Base-by-base conservation (phyloP, 2,329 filamentous ascomycete species). In the Fusarium sp. region DNA sequence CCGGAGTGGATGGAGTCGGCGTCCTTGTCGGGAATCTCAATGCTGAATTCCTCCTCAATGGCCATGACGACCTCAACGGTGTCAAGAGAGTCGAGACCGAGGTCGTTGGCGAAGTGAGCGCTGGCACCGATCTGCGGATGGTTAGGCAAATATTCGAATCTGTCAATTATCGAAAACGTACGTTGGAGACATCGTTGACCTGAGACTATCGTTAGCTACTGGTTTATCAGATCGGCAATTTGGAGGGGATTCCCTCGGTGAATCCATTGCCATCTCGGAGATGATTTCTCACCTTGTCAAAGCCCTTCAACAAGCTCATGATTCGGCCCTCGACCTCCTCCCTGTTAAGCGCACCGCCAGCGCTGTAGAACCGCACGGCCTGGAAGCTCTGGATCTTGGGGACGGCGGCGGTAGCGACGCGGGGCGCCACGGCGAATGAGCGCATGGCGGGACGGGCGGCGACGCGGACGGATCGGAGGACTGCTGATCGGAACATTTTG, bases 61-160 rank as follows among this genome's bases (percentile, higher is more conserved):
- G 96, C 96, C 96, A 99, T 99, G 80, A 99, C 96, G 77, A 99
- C 96, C 89, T 99, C 96, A 74, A 99, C 96, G 74, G 96, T 98
- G 85, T 99, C 96, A 84, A 99, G 90, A 86, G 93, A 97, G 88
- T 99, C 96, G 80, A 99, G 88, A 76, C 95, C 96, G 74, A 99
- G 93, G 86, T 99, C 96, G 84, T 98, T 98, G 82, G 94, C 90
- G 86, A 99, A 99, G 90, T 98, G 95, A 67, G 96, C 92, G 60
- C 87, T 88, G 73, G 90, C 86, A 80, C 91, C 94, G 83, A 99
- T 94, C 96, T 98, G 72, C 23, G 63, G 37, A 50, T 56, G 38
- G 57, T 78, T 79, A 67, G 58, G 33, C 33, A 44, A 42, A 23
- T 37, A 47, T 32, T 49, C 43, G 47, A 30, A 64, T 77, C 42